Conservation (phyloP, 495 filamentous ascomycete genomes). For the Penicillium paxilli region DNA sequence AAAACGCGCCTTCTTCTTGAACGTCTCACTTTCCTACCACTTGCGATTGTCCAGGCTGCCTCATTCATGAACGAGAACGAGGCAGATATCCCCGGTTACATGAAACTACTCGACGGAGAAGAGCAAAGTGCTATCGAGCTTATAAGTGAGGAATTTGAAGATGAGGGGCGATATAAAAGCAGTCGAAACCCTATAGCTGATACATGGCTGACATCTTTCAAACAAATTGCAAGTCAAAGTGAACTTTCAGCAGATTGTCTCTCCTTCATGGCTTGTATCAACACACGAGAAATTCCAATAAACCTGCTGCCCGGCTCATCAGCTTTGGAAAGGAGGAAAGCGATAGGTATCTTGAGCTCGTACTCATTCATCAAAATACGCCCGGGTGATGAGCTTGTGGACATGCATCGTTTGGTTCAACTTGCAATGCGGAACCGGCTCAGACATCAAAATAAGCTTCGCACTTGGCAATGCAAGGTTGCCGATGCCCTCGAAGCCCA, state of each 20-base stretch:
- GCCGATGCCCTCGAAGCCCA: too few species aligned
- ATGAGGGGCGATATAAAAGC: slow-evolving; percentile 40
- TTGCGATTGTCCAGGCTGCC: slow-evolving; percentile 46
- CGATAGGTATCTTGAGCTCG: slow-evolving; percentile 29
- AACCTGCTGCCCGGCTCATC: slow-evolving; percentile 12
- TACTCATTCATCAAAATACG: slow-evolving; percentile 31
- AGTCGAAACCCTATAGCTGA: slow-evolving; percentile 51
- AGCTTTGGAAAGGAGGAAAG: slow-evolving; percentile 17
- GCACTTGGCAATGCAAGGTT: too few species aligned
- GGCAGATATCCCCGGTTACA: slow-evolving; percentile 39
- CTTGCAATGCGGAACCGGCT: too few species aligned
- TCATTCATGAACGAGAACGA: slow-evolving; percentile 45
- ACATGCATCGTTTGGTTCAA: too few species aligned
- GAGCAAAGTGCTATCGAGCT: slow-evolving; percentile 40
- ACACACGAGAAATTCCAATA: slow-evolving; percentile 22
- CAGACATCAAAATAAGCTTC: too few species aligned
- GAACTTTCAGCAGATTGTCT: slow-evolving; percentile 36
- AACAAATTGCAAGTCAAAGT: slow-evolving; percentile 38
- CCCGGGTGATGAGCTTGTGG: neutral
- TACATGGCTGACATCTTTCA: slow-evolving; percentile 57
- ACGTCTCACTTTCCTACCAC: slow-evolving; percentile 33
- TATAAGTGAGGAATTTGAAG: slow-evolving; percentile 52
- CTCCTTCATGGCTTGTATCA: slow-evolving; percentile 43
- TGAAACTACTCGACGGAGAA: slow-evolving; percentile 40
- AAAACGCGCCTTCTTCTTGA: slow-evolving; percentile 19